Evolutionary conservation across 257 asterid genomes (phyloP).

Genomic region (Voacanga thouarsii): DNA sequence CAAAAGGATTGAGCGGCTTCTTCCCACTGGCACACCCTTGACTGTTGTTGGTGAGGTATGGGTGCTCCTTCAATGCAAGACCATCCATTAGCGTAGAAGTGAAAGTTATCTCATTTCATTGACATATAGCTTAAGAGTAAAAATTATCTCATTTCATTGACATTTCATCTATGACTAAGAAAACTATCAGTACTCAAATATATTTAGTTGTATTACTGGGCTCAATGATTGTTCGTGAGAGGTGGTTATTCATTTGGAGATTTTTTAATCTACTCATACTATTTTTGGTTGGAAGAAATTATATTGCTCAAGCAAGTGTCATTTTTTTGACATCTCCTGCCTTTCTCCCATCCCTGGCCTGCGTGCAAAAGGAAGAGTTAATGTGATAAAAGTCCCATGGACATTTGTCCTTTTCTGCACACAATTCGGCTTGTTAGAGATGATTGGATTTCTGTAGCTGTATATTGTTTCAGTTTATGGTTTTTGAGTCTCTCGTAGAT

Average conservation of each 20-base stretch:
- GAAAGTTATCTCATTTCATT: background rate
- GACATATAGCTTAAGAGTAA: background rate
- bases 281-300: background rate
- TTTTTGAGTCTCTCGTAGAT: background rate
- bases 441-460: background rate
- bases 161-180: background rate
- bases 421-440: background rate
- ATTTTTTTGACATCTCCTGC: background rate
- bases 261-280: background rate
- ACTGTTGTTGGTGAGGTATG: conserved; percentile 98
- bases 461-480: background rate
- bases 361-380: background rate
- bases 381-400: background rate
- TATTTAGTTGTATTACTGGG: background rate
- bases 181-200: background rate
- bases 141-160: background rate
- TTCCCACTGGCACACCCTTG: conserved; percentile 93
- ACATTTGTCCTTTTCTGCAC: background rate
- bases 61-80: conserved; percentile 10
- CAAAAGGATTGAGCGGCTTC: conserved; percentile 93
- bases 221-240: background rate
- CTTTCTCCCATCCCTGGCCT: background rate
- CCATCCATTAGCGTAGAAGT: background rate
- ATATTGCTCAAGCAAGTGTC: background rate
- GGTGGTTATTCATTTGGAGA: background rate